These are phyloP conservation scores for Kwoniella dejecticola DNA, from an alignment of 768 basidiomycete species.

Conservation along the genomic window DNA sequence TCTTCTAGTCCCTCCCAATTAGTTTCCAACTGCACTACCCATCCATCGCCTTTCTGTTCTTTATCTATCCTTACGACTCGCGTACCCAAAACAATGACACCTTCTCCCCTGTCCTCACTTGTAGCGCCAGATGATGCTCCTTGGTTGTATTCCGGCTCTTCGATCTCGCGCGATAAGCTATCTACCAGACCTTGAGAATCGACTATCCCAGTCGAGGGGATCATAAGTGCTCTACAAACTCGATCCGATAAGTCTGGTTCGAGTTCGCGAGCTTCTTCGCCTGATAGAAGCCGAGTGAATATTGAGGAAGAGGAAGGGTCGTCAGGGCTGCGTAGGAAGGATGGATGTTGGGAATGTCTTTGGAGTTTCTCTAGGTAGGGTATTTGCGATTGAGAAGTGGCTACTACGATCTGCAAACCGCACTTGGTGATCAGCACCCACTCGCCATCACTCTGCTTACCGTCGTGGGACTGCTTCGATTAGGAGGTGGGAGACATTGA, in stretches of 20 bases:
- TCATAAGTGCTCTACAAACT: conserved; percentile 74
- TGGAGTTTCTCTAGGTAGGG: conserved; percentile 72
- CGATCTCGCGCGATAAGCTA: conserved; percentile 77
- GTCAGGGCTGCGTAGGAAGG: conserved; percentile 60
- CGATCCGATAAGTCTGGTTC: conserved; percentile 79
- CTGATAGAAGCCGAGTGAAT: conserved; percentile 69
- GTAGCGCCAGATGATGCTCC: neutral
- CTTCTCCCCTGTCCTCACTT: conserved; percentile 29
- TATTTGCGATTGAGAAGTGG: conserved; percentile 64
- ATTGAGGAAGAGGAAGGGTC: conserved; percentile 42
- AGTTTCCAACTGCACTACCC: conserved; percentile 82
- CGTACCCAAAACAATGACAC: conserved; percentile 70
- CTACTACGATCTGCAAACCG: conserved; percentile 75
- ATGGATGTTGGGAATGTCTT: conserved; percentile 63
- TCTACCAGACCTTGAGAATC: conserved; percentile 84
- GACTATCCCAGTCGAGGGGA: conserved; percentile 84
- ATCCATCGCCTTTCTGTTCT: conserved; percentile 62
- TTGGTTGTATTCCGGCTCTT: conserved; percentile 62
- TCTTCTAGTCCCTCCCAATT: conserved; percentile 55
- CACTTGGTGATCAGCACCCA: neutral
- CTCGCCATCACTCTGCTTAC: no score
- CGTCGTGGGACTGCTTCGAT: no score
- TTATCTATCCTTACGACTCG: conserved; percentile 83
- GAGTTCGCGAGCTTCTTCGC: conserved; percentile 67
- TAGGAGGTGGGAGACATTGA: neutral